Conservation (phyloP, 345 rosid species). For the Mangifera indica region DNA sequence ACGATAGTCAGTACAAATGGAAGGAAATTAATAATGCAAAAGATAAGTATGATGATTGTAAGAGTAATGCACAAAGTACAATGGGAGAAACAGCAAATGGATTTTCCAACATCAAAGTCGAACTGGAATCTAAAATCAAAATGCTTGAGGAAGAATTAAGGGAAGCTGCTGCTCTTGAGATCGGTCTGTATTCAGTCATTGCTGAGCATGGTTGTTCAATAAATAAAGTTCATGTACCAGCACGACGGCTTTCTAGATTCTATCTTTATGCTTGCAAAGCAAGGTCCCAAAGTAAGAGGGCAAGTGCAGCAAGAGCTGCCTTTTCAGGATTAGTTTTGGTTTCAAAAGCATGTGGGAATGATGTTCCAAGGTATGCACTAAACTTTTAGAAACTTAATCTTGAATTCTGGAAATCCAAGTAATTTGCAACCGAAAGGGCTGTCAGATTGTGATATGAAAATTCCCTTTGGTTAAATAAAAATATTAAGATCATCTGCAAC, state of each 20-base stretch:
- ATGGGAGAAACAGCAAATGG: slow-evolving; percentile 25
- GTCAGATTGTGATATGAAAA: no score
- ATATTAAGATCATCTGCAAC: neutral
- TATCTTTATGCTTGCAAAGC: slow-evolving; percentile 73
- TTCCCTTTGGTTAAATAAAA: neutral
- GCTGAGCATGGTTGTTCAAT: slow-evolving; percentile 92
- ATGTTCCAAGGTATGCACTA: slow-evolving; percentile 72
- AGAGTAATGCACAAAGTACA: slow-evolving; percentile 12
- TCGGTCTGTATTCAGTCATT: slow-evolving; percentile 77
- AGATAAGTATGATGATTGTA: slow-evolving; percentile 17
- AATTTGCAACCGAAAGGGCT: neutral
- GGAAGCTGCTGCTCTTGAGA: slow-evolving; percentile 89
- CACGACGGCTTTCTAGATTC: slow-evolving; percentile 87
- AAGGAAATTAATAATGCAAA: slow-evolving; percentile 27
- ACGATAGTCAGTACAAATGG: slow-evolving; percentile 20
- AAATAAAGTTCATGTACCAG: slow-evolving; percentile 83
- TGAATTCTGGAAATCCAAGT: neutral
- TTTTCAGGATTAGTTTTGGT: slow-evolving; percentile 84
- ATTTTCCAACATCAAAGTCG: slow-evolving; percentile 34
- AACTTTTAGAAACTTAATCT: neutral
- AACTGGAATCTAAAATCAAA: slow-evolving; percentile 50
- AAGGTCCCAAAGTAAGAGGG: slow-evolving; percentile 48
- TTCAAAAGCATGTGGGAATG: slow-evolving; percentile 92
- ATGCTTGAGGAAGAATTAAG: slow-evolving; percentile 79
- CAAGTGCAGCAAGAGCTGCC: slow-evolving; percentile 66